Conservation (phyloP, 345 rosid species). For the Lepidium africanum region DNA sequence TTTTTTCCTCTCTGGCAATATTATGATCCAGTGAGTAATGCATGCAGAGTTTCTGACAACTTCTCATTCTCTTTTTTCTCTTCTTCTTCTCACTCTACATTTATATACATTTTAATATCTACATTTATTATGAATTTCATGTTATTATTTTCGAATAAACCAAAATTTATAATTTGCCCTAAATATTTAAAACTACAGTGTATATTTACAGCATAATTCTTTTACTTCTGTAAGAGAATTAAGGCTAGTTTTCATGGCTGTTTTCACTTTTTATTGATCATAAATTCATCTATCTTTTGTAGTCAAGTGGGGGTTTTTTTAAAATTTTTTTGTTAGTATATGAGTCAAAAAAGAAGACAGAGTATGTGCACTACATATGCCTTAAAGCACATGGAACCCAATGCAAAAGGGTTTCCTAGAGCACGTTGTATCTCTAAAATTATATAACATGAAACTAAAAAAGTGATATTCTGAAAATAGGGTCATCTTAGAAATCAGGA, state of each 20-base stretch:
- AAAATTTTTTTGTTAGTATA: not conserved
- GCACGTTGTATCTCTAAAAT: constrained; percentile 9
- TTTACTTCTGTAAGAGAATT: constrained; percentile 18
- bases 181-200: constrained; percentile 7
- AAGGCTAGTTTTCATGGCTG: not conserved
- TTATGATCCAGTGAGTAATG: constrained; percentile 34
- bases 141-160: not conserved
- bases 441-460: not conserved
- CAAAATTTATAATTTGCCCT: not conserved
- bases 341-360: constrained; percentile 44
- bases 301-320: not conserved
- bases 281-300: not conserved
- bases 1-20: constrained; percentile 13
- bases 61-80: constrained; percentile 10
- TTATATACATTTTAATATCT: not conserved
- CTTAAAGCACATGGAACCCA: constrained; percentile 61
- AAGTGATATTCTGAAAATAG: not conserved
- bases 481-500: not conserved
- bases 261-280: constrained; percentile 3
- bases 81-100: not conserved
- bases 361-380: constrained; percentile 38
- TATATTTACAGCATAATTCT: not conserved
- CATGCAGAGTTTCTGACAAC: constrained; percentile 31
- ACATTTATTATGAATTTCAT: not conserved
- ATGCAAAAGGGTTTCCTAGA: constrained; percentile 17